A percentile compares a stretch with the other conserved stretches of the same genome.
These are phyloP conservation scores for Penicillium sp. DNA, from an alignment of 2,329 filamentous ascomycete genomes.

Conservation along the genomic window DNA sequence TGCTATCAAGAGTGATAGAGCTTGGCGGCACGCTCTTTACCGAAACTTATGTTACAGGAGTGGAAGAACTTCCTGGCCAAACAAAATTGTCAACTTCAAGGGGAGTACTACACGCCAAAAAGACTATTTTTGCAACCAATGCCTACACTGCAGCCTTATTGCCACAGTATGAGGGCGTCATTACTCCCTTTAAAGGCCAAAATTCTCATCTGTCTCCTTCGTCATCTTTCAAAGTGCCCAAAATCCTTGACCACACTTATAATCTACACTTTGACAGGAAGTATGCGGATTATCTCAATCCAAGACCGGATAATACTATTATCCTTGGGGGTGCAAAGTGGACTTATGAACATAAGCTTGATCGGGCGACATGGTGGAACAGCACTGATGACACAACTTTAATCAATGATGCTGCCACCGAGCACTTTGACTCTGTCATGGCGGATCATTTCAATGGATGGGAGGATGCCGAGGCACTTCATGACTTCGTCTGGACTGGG, in stretches of 20 bases:
- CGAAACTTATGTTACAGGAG: slow-evolving; percentile 43
- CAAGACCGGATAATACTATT: slow-evolving; percentile 53
- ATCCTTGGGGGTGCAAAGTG: slow-evolving; percentile 59
- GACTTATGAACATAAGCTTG: slow-evolving; percentile 44
- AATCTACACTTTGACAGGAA: slow-evolving; percentile 57
- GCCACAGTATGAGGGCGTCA: slow-evolving; percentile 65
- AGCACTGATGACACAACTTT: slow-evolving; percentile 50
- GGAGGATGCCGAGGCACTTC: slow-evolving; percentile 32
- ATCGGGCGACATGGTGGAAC: slow-evolving; percentile 44
- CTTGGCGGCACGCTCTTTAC: slow-evolving; percentile 52
- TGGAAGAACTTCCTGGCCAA: slow-evolving; percentile 5
- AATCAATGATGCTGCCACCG: slow-evolving; percentile 44
- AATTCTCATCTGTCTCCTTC: slow-evolving; percentile 33
- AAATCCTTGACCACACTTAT: slow-evolving; percentile 50
- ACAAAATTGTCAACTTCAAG: slow-evolving; percentile 42
- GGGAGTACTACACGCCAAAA: slow-evolving; percentile 61
- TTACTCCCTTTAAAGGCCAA: slow-evolving; percentile 70
- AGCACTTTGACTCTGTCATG: slow-evolving; percentile 37
- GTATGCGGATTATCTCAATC: slow-evolving; percentile 61
- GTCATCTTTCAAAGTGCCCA: slow-evolving; percentile 16
- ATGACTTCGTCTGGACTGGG: slow-evolving; percentile 35
- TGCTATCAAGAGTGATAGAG: slow-evolving; percentile 8
- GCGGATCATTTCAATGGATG: slow-evolving; percentile 36
- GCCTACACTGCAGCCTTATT: slow-evolving; percentile 76
- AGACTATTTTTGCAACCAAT: slow-evolving; percentile 80